Evolutionary conservation across 768 basidiomycete species (phyloP).

Genomic region (Mrakia blollopis): DNA sequence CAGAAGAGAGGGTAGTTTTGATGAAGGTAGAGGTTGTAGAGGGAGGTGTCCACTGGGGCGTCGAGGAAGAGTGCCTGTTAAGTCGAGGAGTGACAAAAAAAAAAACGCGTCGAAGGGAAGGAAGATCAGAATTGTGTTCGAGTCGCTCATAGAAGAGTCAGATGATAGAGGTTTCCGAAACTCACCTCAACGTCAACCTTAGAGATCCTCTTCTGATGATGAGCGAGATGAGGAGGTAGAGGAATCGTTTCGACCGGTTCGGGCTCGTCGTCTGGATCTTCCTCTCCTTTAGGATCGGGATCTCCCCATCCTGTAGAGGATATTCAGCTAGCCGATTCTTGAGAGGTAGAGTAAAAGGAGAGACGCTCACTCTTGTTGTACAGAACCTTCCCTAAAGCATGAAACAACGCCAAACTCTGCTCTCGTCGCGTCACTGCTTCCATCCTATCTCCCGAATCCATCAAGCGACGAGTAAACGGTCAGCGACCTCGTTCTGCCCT

Average conservation of each 20-base stretch:
- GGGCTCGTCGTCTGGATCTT: slow-evolving; percentile 61
- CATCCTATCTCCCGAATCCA: slow-evolving; percentile 45
- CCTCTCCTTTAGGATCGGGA: slow-evolving; percentile 47
- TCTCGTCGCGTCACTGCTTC: slow-evolving; percentile 77
- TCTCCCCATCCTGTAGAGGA: slow-evolving; percentile 38
- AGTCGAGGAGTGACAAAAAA: background rate
- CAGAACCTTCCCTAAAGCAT: slow-evolving; percentile 83
- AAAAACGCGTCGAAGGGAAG: background rate
- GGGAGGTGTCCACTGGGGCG: slow-evolving; percentile 82
- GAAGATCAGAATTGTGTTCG: background rate
- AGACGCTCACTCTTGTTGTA: slow-evolving; percentile 80
- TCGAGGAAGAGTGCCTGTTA: slow-evolving; percentile 66
- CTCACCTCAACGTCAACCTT: slow-evolving; percentile 70
- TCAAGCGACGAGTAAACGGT: no score
- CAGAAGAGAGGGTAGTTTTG: slow-evolving; percentile 90
- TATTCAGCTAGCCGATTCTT: background rate
- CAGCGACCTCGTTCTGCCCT: no score
- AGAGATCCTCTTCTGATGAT: slow-evolving; percentile 63
- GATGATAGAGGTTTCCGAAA: slow-evolving; percentile 34
- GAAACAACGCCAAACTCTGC: slow-evolving; percentile 80
- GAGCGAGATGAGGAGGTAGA: slow-evolving; percentile 57
- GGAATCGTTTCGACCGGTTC: slow-evolving; percentile 36
- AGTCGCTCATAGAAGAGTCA: background rate
- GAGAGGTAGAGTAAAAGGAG: slow-evolving; percentile 19
- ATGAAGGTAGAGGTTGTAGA: slow-evolving; percentile 84